Base-by-base conservation (phyloP, 2,329 filamentous ascomycete species). In the Exophiala mesophila region DNA sequence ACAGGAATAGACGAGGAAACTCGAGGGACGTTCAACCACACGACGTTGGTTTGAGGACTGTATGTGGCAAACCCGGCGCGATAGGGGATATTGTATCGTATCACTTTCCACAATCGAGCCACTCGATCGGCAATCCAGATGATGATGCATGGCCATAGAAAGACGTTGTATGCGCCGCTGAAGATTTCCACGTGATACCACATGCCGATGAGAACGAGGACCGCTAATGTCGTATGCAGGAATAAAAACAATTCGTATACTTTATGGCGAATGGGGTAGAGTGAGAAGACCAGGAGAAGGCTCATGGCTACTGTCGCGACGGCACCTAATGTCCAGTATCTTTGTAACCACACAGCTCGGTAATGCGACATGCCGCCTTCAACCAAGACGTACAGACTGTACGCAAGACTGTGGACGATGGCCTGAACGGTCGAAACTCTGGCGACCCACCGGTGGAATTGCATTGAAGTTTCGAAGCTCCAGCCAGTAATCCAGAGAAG, bases 361-460 rank as follows among this genome's bases (percentile, higher is more conserved):
- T 39, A 39, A 15, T 29, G 15, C 13, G 8, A 3, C 21, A 15
- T 29, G 17, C 36, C 36, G n/a, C 17, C 36, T 24, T 10, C 28
- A 9, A 13, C 10, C 6, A 34, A 15, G 16, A 24, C 6, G 28
- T 64, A 50, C 1, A 73, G 43, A 0, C 74, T 70, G 46, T 83
- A 85, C 0, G 73, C 71, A 1, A 80, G 41, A 0, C 78, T 80
- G 52, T 85, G 82, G 0, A 80, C 57, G 1, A 83, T 66, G 7
- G 23, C 23, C 12, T 26, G 23, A 6, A 26, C 1, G 78, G 50
- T 41, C 15, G 47, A 48, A n/a, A 61, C 43, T 1, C 47, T 41
- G 3, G 59, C 59, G 5, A 60, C 44, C 61, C 61, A 61, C 2
- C 62, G 59, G 36, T 67, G 64, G 1, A 67, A 47, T 3, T 65